These are phyloP conservation scores for Zymoseptoria brevis DNA, from an alignment of 2,329 filamentous ascomycete genomes.

Conservation along the genomic window DNA sequence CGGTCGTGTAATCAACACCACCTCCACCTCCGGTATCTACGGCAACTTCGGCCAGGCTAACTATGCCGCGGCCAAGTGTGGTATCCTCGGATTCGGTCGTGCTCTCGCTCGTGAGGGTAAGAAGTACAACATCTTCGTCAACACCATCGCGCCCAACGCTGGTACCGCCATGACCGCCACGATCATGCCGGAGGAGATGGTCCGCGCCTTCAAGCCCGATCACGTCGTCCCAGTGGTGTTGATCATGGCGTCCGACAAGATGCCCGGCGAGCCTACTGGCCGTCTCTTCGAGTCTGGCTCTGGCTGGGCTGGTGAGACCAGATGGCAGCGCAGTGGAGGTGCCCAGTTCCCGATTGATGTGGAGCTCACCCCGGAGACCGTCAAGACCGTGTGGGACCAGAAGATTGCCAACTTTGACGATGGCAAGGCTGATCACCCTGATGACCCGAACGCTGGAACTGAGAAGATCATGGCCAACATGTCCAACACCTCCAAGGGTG, in stretches of 20 bases:
- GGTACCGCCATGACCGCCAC: slow-evolving; percentile 92
- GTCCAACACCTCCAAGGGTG: slow-evolving; percentile 51
- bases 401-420: slow-evolving; percentile 82
- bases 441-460: slow-evolving; percentile 66
- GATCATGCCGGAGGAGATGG: slow-evolving; percentile 92
- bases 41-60: slow-evolving; percentile 99
- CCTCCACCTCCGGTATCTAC: slow-evolving; percentile 94
- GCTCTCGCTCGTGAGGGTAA: slow-evolving; percentile 85
- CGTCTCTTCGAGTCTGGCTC: slow-evolving; percentile 90
- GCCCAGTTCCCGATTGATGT: slow-evolving; percentile 86
- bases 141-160: slow-evolving; percentile 96
- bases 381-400: slow-evolving; percentile 61
- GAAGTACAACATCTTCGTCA: slow-evolving; percentile 97
- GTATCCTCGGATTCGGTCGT: slow-evolving; percentile 91
- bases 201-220: slow-evolving; percentile 98
- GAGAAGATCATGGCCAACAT: slow-evolving; percentile 80
- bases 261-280: slow-evolving; percentile 70
- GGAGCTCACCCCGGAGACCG: slow-evolving; percentile 73
- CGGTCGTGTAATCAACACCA: slow-evolving; percentile 92
- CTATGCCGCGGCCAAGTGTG: slow-evolving; percentile 65
- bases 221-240: slow-evolving; percentile 93
- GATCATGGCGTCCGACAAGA: slow-evolving; percentile 77
- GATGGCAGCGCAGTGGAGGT: slow-evolving; percentile 89
- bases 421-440: slow-evolving; percentile 77
- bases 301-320: slow-evolving; percentile 83